phyloP scores from a whole-genome alignment of 257 asterid species.

The Cordia subcordata region DNA sequence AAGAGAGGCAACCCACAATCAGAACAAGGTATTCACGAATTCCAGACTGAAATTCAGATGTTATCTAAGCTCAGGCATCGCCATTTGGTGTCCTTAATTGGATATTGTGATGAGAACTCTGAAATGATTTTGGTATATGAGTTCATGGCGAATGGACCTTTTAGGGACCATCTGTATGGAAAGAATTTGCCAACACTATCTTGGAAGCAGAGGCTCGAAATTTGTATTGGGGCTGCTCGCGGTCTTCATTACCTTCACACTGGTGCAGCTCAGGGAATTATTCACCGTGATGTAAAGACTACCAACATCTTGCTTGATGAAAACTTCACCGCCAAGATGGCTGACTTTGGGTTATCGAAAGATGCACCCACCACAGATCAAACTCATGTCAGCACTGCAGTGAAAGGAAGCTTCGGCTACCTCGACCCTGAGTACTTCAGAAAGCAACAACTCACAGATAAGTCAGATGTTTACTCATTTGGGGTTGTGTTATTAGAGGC shows the following conservation, averaged over 20 bases:
- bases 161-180: constrained; percentile 74
- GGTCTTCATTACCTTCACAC: constrained; percentile 93
- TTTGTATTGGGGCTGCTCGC: constrained; percentile 89
- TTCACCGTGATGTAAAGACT: constrained; percentile 85
- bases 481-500: constrained; percentile 78
- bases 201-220: constrained; percentile 81
- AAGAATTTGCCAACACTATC: constrained; percentile 38
- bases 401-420: constrained; percentile 94
- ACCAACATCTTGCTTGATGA: constrained; percentile 83
- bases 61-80: constrained; percentile 87
- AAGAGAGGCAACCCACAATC: constrained; percentile 95
- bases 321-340: constrained; percentile 74
- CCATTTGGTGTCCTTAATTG: constrained; percentile 81
- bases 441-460: constrained; percentile 78
- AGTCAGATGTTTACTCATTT: constrained; percentile 87
- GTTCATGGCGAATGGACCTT: constrained; percentile 82
- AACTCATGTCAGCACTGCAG: constrained; percentile 86
- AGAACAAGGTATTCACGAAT: constrained; percentile 89
- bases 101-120: constrained; percentile 78
- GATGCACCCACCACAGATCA: constrained; percentile 57
- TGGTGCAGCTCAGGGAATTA: constrained; percentile 79
- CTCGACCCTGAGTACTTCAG: constrained; percentile 88
- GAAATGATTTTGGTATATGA: constrained; percentile 95
- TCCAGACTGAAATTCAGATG: constrained; percentile 89
- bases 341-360: constrained; percentile 89